Percentiles rank a stretch among this genome's conserved stretches.
phyloP scores from a whole-genome alignment of 1,139 yeast genomes.

The Yamadazyma taylorii region DNA sequence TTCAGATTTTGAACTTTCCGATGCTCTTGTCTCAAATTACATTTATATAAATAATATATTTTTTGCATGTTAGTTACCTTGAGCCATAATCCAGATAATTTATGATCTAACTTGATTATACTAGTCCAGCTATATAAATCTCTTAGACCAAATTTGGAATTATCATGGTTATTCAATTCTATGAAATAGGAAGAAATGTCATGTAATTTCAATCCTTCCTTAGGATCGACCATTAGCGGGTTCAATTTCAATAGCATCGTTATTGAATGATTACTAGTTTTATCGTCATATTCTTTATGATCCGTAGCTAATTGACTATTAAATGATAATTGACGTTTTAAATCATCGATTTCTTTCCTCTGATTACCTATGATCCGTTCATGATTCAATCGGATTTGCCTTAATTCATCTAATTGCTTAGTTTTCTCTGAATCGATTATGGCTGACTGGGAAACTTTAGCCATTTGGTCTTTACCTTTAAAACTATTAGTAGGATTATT shows the following conservation, averaged over 20 bases:
- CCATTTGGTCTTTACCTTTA: neutral
- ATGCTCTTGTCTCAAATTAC: conserved; percentile 7
- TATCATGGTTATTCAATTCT: neutral
- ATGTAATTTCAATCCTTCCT: conserved; percentile 21
- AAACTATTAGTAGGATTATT: conserved; percentile 5
- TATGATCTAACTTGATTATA: conserved; percentile 42
- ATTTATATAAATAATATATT: conserved; percentile 40
- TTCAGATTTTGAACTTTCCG: neutral
- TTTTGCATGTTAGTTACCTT: conserved; percentile 44
- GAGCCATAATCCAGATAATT: conserved; percentile 42
- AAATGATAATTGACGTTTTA: conserved; percentile 32
- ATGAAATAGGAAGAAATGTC: conserved; percentile 15
- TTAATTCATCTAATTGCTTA: conserved; percentile 23
- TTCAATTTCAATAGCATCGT: conserved; percentile 17
- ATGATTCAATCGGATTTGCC: conserved; percentile 20
- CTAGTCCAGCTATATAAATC: conserved; percentile 43
- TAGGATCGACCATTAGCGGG: conserved; percentile 13
- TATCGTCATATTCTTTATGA: conserved; percentile 6
- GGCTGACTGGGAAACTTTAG: neutral
- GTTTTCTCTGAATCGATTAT: conserved; percentile 7
- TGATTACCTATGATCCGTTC: conserved; percentile 28
- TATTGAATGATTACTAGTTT: conserved; percentile 5
- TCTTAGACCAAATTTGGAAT: conserved; percentile 2
- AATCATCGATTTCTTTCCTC: conserved; percentile 36
- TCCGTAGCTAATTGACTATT: conserved; percentile 26